These are phyloP conservation scores for Priceomyces medius DNA, from an alignment of 805 yeast genomes.

Conservation along the genomic window DNA sequence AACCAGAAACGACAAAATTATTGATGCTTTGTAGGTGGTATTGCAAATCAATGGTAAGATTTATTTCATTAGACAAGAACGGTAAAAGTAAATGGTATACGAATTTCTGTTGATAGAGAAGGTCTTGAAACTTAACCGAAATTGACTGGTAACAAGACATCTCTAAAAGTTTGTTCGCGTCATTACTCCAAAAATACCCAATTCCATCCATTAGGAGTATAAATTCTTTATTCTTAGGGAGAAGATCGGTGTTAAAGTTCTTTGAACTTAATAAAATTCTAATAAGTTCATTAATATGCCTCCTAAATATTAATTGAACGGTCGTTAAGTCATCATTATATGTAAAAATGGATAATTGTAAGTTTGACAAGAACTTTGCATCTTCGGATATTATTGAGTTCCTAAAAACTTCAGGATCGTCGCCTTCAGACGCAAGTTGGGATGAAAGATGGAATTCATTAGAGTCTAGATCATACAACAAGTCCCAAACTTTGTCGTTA, in stretches of 20 bases:
- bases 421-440: slow-evolving; percentile 11
- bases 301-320: slow-evolving; percentile 40
- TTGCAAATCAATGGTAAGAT: slow-evolving; percentile 42
- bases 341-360: slow-evolving; percentile 42
- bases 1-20: slow-evolving; percentile 15
- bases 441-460: slow-evolving; percentile 39
- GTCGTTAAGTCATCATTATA: slow-evolving; percentile 49
- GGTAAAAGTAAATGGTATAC: slow-evolving; percentile 33
- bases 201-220: slow-evolving; percentile 39
- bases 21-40: slow-evolving; percentile 40
- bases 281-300: slow-evolving; percentile 44
- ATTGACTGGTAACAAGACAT: slow-evolving; percentile 42
- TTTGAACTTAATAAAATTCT: slow-evolving; percentile 38
- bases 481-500: slow-evolving; percentile 56
- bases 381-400: slow-evolving; percentile 45
- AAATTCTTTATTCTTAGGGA: slow-evolving; percentile 16
- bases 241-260: slow-evolving; percentile 27
- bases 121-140: slow-evolving; percentile 32
- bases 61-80: slow-evolving; percentile 39
- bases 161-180: slow-evolving; percentile 39
- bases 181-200: slow-evolving; percentile 45
- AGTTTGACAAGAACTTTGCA: slow-evolving; percentile 42
- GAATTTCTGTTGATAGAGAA: slow-evolving; percentile 31
- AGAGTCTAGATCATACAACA: slow-evolving; percentile 58
- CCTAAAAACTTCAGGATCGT: slow-evolving; percentile 19